Conservation (phyloP, 139 green algal genomes). For the Picochlorum sp. region DNA sequence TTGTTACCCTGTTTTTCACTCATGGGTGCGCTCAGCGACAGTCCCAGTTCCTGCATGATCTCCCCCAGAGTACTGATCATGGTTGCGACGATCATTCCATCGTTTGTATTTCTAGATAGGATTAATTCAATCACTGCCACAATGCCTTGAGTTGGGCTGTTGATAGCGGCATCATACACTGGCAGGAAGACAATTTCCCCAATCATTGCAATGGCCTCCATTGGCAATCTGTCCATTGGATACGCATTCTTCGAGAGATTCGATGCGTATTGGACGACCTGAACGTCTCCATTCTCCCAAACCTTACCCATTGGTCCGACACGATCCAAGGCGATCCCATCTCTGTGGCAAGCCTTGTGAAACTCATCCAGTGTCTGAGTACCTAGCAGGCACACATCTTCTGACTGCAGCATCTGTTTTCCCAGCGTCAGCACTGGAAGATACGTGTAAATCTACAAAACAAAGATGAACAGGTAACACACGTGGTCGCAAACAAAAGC, state of each 20-base stretch:
- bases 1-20: neutral
- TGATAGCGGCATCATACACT: slow-evolving; percentile 16
- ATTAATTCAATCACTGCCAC: slow-evolving; percentile 32
- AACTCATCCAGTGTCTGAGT: slow-evolving; percentile 10
- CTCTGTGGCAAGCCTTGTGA: slow-evolving; percentile 12
- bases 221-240: slow-evolving; percentile 21
- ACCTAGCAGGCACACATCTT: slow-evolving; percentile 25
- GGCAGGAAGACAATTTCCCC: slow-evolving; percentile 30
- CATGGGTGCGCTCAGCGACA: slow-evolving; percentile 4
- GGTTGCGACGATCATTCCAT: slow-evolving; percentile 12
- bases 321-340: slow-evolving; percentile 3
- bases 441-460: slow-evolving; percentile 25
- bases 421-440: slow-evolving; percentile 24
- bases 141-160: slow-evolving; percentile 11
- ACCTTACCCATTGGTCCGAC: slow-evolving; percentile 34
- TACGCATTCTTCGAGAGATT: slow-evolving; percentile 18
- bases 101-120: slow-evolving; percentile 15
- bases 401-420: slow-evolving; percentile 23
- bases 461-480: slow-evolving; percentile 9
- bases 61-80: slow-evolving; percentile 5
- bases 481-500: slow-evolving; percentile 1
- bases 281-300: slow-evolving; percentile 29
- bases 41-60: neutral
- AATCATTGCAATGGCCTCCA: neutral
- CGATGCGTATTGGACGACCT: slow-evolving; percentile 25